Conservation (phyloP, 2,329 filamentous ascomycete species). For the Epichloe aotearoae region DNA sequence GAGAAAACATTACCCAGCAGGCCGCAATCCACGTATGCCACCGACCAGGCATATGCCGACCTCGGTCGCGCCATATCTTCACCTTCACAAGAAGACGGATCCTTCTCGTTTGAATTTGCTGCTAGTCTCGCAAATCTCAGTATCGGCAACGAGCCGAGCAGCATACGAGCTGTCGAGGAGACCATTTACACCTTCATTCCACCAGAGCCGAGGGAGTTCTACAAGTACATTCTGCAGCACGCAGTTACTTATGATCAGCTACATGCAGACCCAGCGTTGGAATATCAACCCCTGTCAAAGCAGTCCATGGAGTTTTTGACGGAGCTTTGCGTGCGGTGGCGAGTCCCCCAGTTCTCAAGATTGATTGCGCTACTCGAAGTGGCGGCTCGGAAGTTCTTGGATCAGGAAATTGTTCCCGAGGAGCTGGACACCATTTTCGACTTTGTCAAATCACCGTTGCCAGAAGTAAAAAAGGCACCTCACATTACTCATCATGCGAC, state of each 20-base stretch:
- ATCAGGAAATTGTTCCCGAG: conserved; percentile 68
- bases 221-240: conserved; percentile 69
- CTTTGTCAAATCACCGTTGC: conserved; percentile 59
- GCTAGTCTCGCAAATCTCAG: conserved; percentile 55
- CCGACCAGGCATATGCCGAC: conserved; percentile 40
- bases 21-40: conserved; percentile 29
- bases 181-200: conserved; percentile 81
- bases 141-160: conserved; percentile 39
- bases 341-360: conserved; percentile 75
- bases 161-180: conserved; percentile 43
- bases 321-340: conserved; percentile 79
- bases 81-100: conserved; percentile 28
- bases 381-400: conserved; percentile 68
- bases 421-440: conserved; percentile 76
- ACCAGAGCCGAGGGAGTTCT: conserved; percentile 66
- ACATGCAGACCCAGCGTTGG: conserved; percentile 37
- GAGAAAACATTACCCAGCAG: conserved; percentile 44
- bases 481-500: conserved; percentile 38
- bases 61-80: conserved; percentile 38
- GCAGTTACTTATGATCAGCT: conserved; percentile 54
- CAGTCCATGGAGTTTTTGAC: conserved; percentile 71
- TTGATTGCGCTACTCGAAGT: conserved; percentile 76
- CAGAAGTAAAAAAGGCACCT: conserved; percentile 51
- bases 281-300: conserved; percentile 51
- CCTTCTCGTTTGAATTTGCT: conserved; percentile 47